phyloP scores from a whole-genome alignment of 78 protist genomes.

The slime mould (Dictyostelium discoideum) region DNA sequence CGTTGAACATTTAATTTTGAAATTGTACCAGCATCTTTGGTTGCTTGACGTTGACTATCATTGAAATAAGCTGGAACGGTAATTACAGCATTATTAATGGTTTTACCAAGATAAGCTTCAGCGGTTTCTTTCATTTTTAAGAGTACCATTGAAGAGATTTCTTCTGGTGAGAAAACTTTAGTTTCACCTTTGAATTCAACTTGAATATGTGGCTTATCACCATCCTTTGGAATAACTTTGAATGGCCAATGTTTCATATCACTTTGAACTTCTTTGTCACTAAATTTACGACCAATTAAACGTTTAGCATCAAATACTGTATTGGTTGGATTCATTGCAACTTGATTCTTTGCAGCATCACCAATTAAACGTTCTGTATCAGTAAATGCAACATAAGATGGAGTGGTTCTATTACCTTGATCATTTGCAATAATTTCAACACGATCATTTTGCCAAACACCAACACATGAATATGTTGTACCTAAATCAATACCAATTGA shows the following conservation, averaged over 20 bases:
- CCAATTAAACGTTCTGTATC: slow-evolving; percentile 97
- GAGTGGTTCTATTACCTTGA: slow-evolving; percentile 99
- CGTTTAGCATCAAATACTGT: slow-evolving; percentile 99
- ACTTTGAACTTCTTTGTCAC: slow-evolving; percentile 93
- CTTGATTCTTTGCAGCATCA: slow-evolving; percentile 97
- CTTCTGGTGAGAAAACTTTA: slow-evolving; percentile 97
- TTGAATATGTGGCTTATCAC: slow-evolving; percentile 93
- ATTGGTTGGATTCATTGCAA: slow-evolving; percentile 96
- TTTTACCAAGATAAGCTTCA: slow-evolving; percentile 96
- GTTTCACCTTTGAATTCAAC: slow-evolving; percentile 92
- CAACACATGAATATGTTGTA: slow-evolving; percentile 95
- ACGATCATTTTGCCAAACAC: slow-evolving; percentile 93
- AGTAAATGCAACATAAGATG: slow-evolving; percentile 98
- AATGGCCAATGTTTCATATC: slow-evolving; percentile 98
- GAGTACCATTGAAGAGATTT: slow-evolving; percentile 99
- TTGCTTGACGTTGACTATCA: slow-evolving; percentile 98
- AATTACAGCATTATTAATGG: slow-evolving; percentile 94
- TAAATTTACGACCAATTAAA: slow-evolving; percentile 96
- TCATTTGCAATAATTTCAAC: slow-evolving; percentile 99
- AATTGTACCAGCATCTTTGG: slow-evolving; percentile 99
- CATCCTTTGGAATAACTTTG: slow-evolving; percentile 89
- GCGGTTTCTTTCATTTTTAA: slow-evolving; percentile 97
- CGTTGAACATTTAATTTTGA: slow-evolving; percentile 96
- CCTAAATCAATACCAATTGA: slow-evolving; percentile 97
- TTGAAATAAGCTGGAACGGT: slow-evolving; percentile 99